Base-by-base conservation (phyloP, 768 basidiomycete species). In the Strobilomyces echinocephalus region DNA sequence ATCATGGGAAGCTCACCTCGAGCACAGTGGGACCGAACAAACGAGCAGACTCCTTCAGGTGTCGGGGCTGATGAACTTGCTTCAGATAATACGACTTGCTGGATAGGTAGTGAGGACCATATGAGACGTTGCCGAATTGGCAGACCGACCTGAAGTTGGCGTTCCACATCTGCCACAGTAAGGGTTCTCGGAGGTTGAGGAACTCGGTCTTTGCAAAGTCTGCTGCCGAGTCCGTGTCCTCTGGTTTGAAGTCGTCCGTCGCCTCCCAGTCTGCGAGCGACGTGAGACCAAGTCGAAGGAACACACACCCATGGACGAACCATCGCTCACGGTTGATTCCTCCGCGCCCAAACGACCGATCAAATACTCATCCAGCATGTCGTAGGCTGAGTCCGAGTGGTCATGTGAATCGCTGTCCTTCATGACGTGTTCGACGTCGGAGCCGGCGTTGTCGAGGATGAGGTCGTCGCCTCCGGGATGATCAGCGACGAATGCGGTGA, bases 391-490 rank as follows among this genome's bases (percentile, higher is more conserved):
- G 24, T 91, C 85, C 3, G 91, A 93, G 69, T 98, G 97, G 10
- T 86, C 86, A 68, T 99, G 97, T 61, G 88, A 85, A 20, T 75
- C 66, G 59, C 76, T 71, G 70, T 95, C 86, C 62, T 79, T 81
- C 97, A 98, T 98, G 50, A 84, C 75, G 18, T 71, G 75, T 18
- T 79, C 87, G 47, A 98, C 78, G 66, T 97, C 91, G 70, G 83
- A 82, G 38, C 94, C 95, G 5, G 89, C 95, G 70, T 87, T 79
- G 41, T 83, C 74, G 36, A 94, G 72, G 60, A 99, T 82, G 57
- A 93, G 72, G 67, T 97, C 95, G 69, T 98, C 95, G 4, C 95
- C 94, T 58, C 95, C 95, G 11, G 95, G 93, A 67, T 97, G 94
- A 74, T 95, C 94, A 49, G 79, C 63, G 2, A 95, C 72, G 72